A percentile compares a stretch with the other conserved stretches of the same genome.
Evolutionary conservation across 2,329 filamentous ascomycete species (phyloP).

Genomic region (Oidium heveae): DNA sequence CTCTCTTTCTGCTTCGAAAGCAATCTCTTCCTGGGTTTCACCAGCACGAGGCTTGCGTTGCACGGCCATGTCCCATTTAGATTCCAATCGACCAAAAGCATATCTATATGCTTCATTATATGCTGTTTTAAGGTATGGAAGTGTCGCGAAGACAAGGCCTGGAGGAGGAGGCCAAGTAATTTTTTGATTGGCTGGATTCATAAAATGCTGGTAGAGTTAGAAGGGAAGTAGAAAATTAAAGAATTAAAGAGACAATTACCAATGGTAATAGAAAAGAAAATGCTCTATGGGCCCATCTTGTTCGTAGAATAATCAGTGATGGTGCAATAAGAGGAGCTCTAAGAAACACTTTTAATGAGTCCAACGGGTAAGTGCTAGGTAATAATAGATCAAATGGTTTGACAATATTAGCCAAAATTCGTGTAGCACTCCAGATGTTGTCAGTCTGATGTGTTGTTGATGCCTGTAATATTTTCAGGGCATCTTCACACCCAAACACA

Average conservation of each 20-base stretch:
- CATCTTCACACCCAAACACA: slow-evolving; percentile 39
- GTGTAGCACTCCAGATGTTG: neutral
- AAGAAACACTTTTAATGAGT: slow-evolving; percentile 12
- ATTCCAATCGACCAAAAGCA: slow-evolving; percentile 10
- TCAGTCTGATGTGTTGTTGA: neutral
- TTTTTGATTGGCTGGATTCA: slow-evolving; percentile 5
- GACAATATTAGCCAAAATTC: neutral
- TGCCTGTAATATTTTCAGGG: slow-evolving; percentile 12
- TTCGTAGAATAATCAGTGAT: slow-evolving; percentile 40
- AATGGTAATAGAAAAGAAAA: slow-evolving; percentile 14
- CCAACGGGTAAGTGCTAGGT: slow-evolving; percentile 1
- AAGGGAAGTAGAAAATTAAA: neutral
- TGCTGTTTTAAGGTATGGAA: slow-evolving; percentile 37
- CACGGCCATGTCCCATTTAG: slow-evolving; percentile 13
- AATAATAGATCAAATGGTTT: slow-evolving; percentile 9
- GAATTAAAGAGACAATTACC: slow-evolving; percentile 7
- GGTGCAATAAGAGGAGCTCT: slow-evolving; percentile 43
- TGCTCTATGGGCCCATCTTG: slow-evolving; percentile 28
- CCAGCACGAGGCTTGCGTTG: slow-evolving; percentile 13
- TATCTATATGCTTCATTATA: slow-evolving; percentile 34
- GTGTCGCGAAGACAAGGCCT: slow-evolving; percentile 35
- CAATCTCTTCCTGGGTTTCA: slow-evolving; percentile 13
- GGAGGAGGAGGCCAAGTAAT: slow-evolving; percentile 27
- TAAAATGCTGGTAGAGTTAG: slow-evolving; percentile 10
- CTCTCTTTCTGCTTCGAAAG: slow-evolving; percentile 13